Percentiles rank a stretch among this genome's conserved stretches.
Evolutionary conservation across 129 eudicot species (phyloP).

Genomic region (Kitagawia praeruptora): DNA sequence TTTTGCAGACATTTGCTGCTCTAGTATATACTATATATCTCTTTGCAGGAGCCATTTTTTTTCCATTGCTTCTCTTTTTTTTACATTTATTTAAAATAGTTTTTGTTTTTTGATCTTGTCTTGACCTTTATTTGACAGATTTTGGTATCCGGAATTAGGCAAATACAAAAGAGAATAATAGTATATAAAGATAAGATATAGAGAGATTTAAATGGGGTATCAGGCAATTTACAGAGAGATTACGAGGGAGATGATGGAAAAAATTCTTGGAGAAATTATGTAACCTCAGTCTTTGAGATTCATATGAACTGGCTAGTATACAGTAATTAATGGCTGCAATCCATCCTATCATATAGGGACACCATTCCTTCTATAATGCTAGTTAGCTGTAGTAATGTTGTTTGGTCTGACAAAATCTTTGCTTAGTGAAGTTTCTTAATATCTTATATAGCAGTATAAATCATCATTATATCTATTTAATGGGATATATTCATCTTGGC

Average conservation of each 20-base stretch:
- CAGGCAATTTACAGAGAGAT: not conserved
- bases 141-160: not conserved
- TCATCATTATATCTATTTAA: not conserved
- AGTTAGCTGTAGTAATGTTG: not conserved
- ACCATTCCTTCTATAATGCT: not conserved
- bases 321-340: not conserved
- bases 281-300: not conserved
- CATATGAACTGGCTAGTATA: not conserved
- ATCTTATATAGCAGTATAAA: not conserved
- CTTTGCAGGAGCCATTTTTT: not conserved
- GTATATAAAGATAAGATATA: not conserved
- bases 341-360: not conserved
- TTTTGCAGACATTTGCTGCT: not conserved
- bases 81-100: no score
- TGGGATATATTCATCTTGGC: constrained; percentile 14
- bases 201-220: not conserved
- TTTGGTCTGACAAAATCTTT: not conserved
- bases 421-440: not conserved
- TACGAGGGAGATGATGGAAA: not conserved
- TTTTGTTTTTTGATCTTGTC: not conserved
- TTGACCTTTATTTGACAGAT: not conserved
- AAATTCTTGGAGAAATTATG: not conserved
- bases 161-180: not conserved
- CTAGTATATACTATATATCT: not conserved
- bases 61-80: not conserved